Evolutionary conservation across 2,329 filamentous ascomycete genomes (phyloP), one percentile per base, ranked within the genome.

Genomic region (Cladobotryum protrusum): DNA sequence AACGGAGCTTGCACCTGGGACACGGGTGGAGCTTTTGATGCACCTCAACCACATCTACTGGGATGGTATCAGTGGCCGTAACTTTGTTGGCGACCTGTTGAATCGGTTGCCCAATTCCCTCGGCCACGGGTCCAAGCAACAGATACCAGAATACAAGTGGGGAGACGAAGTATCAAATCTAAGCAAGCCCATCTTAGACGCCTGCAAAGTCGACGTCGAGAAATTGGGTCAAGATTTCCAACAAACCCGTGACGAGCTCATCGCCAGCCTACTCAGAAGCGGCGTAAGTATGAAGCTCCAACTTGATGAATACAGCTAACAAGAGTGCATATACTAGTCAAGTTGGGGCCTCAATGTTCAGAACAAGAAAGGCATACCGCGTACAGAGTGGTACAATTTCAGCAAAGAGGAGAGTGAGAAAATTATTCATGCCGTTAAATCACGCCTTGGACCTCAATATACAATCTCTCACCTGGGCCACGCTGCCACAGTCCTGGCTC

Each of bases 1-100:
- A n/a, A 18, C 48, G 12, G 13, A 9, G 11, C n/a, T 46, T 20
- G 13, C 48, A 11, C 12, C 7, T 8, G 47, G 48, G 34, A 19
- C 48, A 12, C 24, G 13, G 20, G 19, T 50, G 20, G 48, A 50
- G 14, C 36, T 50, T 12, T 17, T 50, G 14, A 34, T 45, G 15
- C 48, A 50, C 42, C 45, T 50, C 43, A 50, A 50, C 43, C 48
- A 50, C 20, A 24, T 51, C 8, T 47, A 43, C 44, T 51, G 49
- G 49, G 49, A 51, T 43, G 49, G 49, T 19, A 51, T 51, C 32
- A 45, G 49, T 13, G 35, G 43, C 14, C 43, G 49, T 4, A 47
- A 47, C 18, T 47, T 47, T 20, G 44, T 43, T 17, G 49, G 49
- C 24, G 35, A 51, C 29, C 24, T 51, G 29, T 41, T 51, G 4